Base-by-base conservation (phyloP, 2,329 filamentous ascomycete species). In the Hypoxylon rubiginosum region DNA sequence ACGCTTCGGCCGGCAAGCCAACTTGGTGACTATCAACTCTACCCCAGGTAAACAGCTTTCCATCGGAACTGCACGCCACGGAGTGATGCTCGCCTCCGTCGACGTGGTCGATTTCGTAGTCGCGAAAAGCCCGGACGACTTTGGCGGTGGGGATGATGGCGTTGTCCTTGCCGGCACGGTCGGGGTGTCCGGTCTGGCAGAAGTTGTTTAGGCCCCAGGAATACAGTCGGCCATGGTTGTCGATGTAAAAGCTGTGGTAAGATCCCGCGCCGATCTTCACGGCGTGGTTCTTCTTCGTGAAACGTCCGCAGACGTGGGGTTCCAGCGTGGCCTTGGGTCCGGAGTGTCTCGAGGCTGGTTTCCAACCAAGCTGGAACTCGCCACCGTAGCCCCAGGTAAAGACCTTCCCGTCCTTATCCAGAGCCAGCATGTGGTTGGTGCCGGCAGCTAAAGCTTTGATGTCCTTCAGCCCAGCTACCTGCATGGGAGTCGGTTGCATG, bases 321-420 rank as follows among this genome's bases (percentile, higher is more conserved):
- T 83, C 80, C 15, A 69, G 66, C 15, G 66, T 58, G 10, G 56
- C 58, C 11, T 64, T 62, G 10, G 55, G 39, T 17, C 57, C 43
- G 13, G 55, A 11, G 58, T 50, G 24, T n/a, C 52, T 32, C 36
- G 43, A 46, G n/a, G 43, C 21, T 2, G 88, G 89, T 68, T 88
- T 84, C 71, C 89, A 85, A 36, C 91, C 91, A 43, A 92, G 83
- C 11, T 90, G 88, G 62, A 88, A 87, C 72, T 92, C 89, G 70
- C 92, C 91, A 75, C 93, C 93, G 69, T 92, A 90, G 67, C 91
- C 91, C 91, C 92, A 93, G 28, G 91, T 91, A 58, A 88, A 82
- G 74, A 93, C 80, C 72, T 82, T 82, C 67, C 90, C 91, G 9
- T 92, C 86, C 76, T 91, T 89, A 73, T 89, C 88, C 77, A 93